Percentiles rank a stretch among this genome's conserved stretches.
Evolutionary conservation across 331 rosid genomes (phyloP).

Genomic region (Arachis monticola): DNA sequence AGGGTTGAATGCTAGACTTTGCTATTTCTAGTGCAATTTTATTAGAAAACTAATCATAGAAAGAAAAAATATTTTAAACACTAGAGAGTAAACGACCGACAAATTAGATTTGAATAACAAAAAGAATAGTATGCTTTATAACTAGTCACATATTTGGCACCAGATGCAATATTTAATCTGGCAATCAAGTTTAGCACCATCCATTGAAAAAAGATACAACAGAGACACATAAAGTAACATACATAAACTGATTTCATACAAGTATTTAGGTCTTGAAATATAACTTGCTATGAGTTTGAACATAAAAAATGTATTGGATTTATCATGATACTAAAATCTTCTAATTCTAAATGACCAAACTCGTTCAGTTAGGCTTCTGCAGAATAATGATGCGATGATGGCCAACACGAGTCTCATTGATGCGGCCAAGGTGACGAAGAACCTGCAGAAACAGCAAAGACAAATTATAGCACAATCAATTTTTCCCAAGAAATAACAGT

Average conservation of each 20-base stretch:
- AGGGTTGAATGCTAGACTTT: background rate
- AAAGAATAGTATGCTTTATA: background rate
- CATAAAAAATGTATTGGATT: background rate
- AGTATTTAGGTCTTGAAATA: background rate
- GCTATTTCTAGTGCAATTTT: background rate
- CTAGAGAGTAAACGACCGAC: background rate
- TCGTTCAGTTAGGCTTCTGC: conserved; percentile 58
- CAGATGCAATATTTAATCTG: background rate
- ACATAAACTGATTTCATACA: background rate
- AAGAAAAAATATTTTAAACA: background rate
- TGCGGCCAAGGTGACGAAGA: conserved; percentile 93
- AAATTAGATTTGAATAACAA: background rate
- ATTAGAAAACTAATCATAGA: background rate
- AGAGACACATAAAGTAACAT: background rate
- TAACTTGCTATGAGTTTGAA: background rate
- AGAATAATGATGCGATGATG: conserved; percentile 79
- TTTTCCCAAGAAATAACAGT: background rate
- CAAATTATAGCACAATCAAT: background rate
- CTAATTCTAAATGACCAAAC: background rate
- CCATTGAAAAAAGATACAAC: background rate
- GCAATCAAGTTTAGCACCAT: background rate
- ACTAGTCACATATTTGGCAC: background rate
- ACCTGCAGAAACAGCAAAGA: conserved; percentile 55
- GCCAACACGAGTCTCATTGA: conserved; percentile 81
- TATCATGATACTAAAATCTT: background rate